Evolutionary conservation across 2,329 filamentous ascomycete species (phyloP), one percentile per base, ranked within the genome.

Genomic region (Fusarium anguioides): DNA sequence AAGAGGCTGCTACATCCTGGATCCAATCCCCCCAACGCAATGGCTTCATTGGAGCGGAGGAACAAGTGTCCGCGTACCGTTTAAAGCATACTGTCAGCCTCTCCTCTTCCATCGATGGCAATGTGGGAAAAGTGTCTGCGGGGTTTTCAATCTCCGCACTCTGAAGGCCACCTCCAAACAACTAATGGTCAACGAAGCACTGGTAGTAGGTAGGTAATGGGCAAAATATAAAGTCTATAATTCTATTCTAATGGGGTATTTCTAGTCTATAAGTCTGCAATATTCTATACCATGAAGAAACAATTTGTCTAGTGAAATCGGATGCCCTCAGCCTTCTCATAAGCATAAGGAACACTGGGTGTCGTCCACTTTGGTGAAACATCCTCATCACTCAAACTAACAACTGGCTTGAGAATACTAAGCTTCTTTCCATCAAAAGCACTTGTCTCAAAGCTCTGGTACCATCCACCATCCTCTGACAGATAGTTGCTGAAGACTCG

Each of bases 301-400:
- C 3, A 6, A 8, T 51, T 17, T 14, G 27, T 18, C n/a, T 12
- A 61, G 15, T 23, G 8, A 5, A 64, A 64, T n/a, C 18, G 24
- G 4, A 41, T 49, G 11, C 23, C 46, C 29, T 65, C 31, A 6
- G 61, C 60, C 7, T 64, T 54, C 10, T 64, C 46, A 33, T 60
- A 15, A 1, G 60, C 61, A 40, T 64, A 60, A 14, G 60, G 61
- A 3, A 65, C 46, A 54, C 60, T 64, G 6, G 60, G 53, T 4
- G 53, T 60, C 9, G 9, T 65, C 61, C 60, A 64, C 7, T 27
- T 23, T 5, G 54, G 62, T 3, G 60, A 41, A 6, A 36, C 29
- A 3, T 42, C 27, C 1, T 36, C 21, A n/a, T 36, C 54, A 6
- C 35, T 55, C 8, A 65, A 36, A 2, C 23, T 29, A 7, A 46